Base-by-base conservation (phyloP, 2,329 filamentous ascomycete genomes). In the Trichoderma gracile region DNA sequence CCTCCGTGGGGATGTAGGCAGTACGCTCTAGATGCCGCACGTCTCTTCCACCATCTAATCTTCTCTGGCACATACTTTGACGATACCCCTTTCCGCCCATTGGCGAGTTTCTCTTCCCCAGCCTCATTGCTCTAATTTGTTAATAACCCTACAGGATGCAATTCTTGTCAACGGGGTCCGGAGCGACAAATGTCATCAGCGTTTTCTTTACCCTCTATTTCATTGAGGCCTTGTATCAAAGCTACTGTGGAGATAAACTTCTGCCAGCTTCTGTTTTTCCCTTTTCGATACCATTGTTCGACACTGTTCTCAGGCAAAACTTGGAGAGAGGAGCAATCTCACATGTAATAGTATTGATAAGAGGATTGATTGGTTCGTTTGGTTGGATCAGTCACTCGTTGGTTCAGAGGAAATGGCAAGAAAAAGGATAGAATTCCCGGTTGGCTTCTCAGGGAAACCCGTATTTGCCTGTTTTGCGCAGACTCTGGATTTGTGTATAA, bases 1-100 rank as follows among this genome's bases (percentile, higher is more conserved):
- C 70, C 27, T 62, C 68, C 14, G 43, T 69, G n/a, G 69, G 68
- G 1, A 46, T 69, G 38, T 66, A 68, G 64, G 25, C 64, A 38
- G n/a, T n/a, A 59, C 58, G 53, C 49, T 27, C 52, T 67, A n/a
- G 64, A 52, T 43, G 50, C 43, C 25, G 9, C 27, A 40, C 15
- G 25, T 19, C n/a, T 42, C 33, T 14, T 14, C n/a, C n/a, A n/a
- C n/a, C n/a, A 38, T n/a, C 57, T 58, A 47, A 38, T 23, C 55
- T 52, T 65, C 42, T 60, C 30, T 55, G 45, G 54, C 43, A 25
- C n/a, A 49, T 63, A 58, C 47, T 53, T 52, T 63, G 23, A 49
- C 43, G 47, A 45, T 54, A 62, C 40, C 58, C 56, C 49, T 60
- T 64, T 40, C 23, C 47, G 30, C 19, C n/a, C 56, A 42, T 61